A percentile compares a stretch with the other conserved stretches of the same genome.
Conservation (phyloP, 2,329 filamentous ascomycete species). For the Chaetomium strumarium region DNA sequence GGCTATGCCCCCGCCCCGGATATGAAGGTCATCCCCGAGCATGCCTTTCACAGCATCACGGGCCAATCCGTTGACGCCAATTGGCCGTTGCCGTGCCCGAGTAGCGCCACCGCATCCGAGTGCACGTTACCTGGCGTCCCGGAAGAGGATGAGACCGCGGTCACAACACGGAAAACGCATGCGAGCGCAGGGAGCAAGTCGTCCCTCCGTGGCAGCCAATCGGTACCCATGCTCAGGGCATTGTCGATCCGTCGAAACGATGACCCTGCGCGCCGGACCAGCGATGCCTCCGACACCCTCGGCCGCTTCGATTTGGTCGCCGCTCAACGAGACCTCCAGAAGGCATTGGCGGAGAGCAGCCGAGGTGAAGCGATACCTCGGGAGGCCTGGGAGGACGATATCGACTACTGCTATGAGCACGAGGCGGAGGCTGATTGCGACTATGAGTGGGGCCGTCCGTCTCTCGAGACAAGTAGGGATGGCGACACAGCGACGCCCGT, state of each 20-base stretch:
- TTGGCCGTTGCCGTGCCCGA: slow-evolving; percentile 39
- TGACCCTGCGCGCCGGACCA: slow-evolving; percentile 29
- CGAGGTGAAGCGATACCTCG: slow-evolving; percentile 29
- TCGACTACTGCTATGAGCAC: slow-evolving; percentile 66
- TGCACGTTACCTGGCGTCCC: slow-evolving; percentile 52
- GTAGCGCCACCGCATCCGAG: slow-evolving; percentile 34
- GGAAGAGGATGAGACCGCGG: slow-evolving; percentile 54
- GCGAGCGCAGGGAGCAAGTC: slow-evolving; percentile 45
- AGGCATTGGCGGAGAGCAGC: slow-evolving; percentile 23
- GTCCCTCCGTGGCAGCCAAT: slow-evolving; percentile 50
- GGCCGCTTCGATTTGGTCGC: slow-evolving; percentile 39
- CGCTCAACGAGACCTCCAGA: slow-evolving; percentile 31
- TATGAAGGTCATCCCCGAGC: slow-evolving; percentile 22
- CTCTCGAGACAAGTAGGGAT: slow-evolving; percentile 40
- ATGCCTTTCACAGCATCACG: slow-evolving; percentile 35
- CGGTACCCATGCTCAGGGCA: slow-evolving; percentile 50
- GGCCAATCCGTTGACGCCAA: slow-evolving; percentile 37
- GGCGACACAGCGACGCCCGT: slow-evolving; percentile 25
- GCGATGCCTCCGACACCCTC: slow-evolving; percentile 48
- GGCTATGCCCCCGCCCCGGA: slow-evolving; percentile 27
- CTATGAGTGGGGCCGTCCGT: slow-evolving; percentile 58
- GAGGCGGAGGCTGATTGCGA: slow-evolving; percentile 62
- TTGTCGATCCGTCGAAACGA: slow-evolving; percentile 32
- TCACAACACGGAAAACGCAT: slow-evolving; percentile 34
- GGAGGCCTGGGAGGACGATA: slow-evolving; percentile 61